A percentile compares a stretch with the other conserved stretches of the same genome.
Conservation (phyloP, 768 basidiomycete species). For the Agrocybe chaxingu region DNA sequence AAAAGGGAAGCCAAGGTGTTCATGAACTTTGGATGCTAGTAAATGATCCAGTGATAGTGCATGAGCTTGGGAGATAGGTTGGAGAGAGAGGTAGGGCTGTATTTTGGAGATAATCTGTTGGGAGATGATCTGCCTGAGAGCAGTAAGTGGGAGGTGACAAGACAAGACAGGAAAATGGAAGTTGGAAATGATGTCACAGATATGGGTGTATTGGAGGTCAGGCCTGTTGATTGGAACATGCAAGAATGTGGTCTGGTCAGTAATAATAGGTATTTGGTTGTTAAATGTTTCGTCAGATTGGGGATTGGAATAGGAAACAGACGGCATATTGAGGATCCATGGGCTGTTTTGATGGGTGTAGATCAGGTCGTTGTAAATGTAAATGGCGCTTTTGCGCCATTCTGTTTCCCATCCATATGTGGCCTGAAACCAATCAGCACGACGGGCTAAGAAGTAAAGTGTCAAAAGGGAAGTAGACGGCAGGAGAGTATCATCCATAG, state of each 20-base stretch:
- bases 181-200: conserved; percentile 13
- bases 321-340: no score
- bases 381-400: conserved; percentile 15
- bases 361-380: no score
- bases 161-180: conserved; percentile 20
- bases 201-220: conserved; percentile 2
- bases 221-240: conserved; percentile 3
- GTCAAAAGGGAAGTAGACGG: conserved; percentile 1
- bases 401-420: conserved; percentile 22
- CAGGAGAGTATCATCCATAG: background rate
- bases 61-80: no score
- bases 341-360: no score
- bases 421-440: conserved; percentile 20
- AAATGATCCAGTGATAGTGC: no score
- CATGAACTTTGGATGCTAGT: conserved; percentile 11
- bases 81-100: no score
- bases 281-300: no score
- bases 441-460: background rate
- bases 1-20: conserved; percentile 21
- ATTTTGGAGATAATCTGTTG: no score
- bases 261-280: no score
- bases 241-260: no score
- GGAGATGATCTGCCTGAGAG: no score
- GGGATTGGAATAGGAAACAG: no score
- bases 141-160: conserved; percentile 7